Conservation (phyloP, 1,284 basidiomycete species). For the Moesziomyces sp. region DNA sequence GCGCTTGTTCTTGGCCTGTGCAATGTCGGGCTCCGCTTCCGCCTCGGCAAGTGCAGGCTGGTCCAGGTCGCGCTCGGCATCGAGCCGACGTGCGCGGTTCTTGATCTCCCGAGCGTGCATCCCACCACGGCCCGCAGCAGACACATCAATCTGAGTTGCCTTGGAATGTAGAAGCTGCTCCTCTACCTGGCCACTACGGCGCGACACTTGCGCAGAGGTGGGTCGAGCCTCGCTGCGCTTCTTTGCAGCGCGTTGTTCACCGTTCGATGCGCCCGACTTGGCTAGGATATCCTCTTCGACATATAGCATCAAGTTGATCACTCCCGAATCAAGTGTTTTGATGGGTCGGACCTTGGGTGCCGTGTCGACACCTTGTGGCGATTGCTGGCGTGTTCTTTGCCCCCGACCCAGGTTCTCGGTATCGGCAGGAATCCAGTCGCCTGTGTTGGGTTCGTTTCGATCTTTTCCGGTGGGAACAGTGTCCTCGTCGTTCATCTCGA, state of each 20-base stretch:
- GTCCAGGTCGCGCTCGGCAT: conserved; percentile 44
- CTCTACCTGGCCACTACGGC: conserved; percentile 6
- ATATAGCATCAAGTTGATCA: conserved; percentile 51
- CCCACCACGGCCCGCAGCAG: conserved; percentile 6
- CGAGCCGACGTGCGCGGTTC: conserved; percentile 30
- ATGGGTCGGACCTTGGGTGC: conserved; percentile 41
- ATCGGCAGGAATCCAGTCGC: conserved; percentile 47
- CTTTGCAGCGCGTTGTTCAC: background rate
- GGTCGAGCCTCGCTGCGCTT: conserved; percentile 3
- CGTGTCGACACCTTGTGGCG: background rate
- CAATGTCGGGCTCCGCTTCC: conserved; percentile 29
- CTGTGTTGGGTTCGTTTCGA: conserved; percentile 27
- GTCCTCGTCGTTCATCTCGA: conserved; percentile 80
- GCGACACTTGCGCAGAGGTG: conserved; percentile 21
- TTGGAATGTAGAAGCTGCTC: conserved; percentile 26
- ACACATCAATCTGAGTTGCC: conserved; percentile 32
- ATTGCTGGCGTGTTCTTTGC: background rate
- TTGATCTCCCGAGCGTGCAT: conserved; percentile 28
- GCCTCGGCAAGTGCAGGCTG: conserved; percentile 32
- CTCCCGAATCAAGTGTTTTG: conserved; percentile 48
- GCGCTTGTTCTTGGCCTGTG: conserved; percentile 32
- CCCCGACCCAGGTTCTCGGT: conserved; percentile 23
- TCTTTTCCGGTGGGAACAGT: conserved; percentile 18
- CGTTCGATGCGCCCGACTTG: conserved; percentile 16
- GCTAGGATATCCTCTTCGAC: conserved; percentile 46